These are phyloP conservation scores for Fusarium sp. DNA, from an alignment of 2,329 filamentous ascomycete species.

Conservation along the genomic window DNA sequence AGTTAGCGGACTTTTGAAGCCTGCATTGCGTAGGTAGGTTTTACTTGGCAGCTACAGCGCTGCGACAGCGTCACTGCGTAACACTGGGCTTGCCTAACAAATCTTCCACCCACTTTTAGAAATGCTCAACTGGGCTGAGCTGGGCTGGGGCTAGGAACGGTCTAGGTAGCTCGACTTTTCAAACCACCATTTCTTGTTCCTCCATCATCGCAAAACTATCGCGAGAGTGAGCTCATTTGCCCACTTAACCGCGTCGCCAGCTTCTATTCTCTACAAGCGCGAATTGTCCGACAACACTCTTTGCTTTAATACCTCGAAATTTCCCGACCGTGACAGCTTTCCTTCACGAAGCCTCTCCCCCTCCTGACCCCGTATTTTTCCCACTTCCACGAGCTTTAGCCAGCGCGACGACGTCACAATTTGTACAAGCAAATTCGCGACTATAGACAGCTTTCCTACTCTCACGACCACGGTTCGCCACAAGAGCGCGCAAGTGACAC, in stretches of 20 bases:
- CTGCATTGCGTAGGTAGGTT: constrained; percentile 23
- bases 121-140: constrained; percentile 26
- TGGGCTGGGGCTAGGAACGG: constrained; percentile 26
- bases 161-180: constrained; percentile 40
- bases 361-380: constrained; percentile 26
- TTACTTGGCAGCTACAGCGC: constrained; percentile 38
- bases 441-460: constrained; percentile 13
- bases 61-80: constrained; percentile 40
- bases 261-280: constrained; percentile 18
- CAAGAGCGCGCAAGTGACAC: constrained; percentile 14
- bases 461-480: background rate
- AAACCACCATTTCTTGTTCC: constrained; percentile 45
- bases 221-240: constrained; percentile 39
- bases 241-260: constrained; percentile 26
- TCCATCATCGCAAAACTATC: constrained; percentile 41
- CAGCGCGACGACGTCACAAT: constrained; percentile 35
- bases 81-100: constrained; percentile 7
- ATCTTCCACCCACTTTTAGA: constrained; percentile 44
- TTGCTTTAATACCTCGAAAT: background rate
- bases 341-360: constrained; percentile 17
- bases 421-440: constrained; percentile 12
- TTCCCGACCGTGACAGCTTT: constrained; percentile 25
- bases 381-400: constrained; percentile 21
- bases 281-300: constrained; percentile 9
- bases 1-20: background rate